These are phyloP conservation scores for Meyerozyma carpophila DNA, from an alignment of 1,139 yeast genomes.

Conservation along the genomic window DNA sequence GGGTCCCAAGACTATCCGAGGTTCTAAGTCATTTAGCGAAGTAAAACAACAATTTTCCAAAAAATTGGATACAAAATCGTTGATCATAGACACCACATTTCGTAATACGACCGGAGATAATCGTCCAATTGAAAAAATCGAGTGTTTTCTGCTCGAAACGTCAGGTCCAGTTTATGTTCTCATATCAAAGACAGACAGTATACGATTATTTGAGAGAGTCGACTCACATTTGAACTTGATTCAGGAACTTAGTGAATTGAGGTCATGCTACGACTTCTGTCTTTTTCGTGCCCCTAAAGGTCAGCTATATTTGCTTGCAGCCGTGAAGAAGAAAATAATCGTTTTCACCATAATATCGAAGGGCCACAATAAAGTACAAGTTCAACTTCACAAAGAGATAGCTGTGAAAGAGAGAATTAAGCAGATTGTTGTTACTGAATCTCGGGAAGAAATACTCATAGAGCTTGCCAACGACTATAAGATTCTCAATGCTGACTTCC, in stretches of 20 bases:
- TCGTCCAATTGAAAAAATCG: constrained; percentile 17
- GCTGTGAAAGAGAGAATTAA: constrained; percentile 26
- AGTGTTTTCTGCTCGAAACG: constrained; percentile 14
- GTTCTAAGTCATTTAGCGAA: constrained; percentile 24
- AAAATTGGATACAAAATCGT: constrained; percentile 15
- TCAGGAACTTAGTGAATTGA: constrained; percentile 24
- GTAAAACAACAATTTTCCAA: constrained; percentile 16
- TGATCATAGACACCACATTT: constrained; percentile 17
- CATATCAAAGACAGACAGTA: constrained; percentile 19
- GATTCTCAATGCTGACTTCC: constrained; percentile 18
- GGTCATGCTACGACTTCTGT: constrained; percentile 11
- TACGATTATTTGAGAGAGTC: constrained; percentile 29
- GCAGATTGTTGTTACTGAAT: constrained; percentile 11
- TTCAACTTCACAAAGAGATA: constrained; percentile 21
- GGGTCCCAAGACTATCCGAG: neutral
- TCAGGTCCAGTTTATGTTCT: constrained; percentile 21
- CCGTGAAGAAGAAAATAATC: constrained; percentile 25
- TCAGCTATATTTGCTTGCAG: constrained; percentile 22
- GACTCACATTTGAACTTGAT: constrained; percentile 32
- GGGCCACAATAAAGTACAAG: constrained; percentile 27
- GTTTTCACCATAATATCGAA: constrained; percentile 24
- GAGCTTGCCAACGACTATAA: constrained; percentile 24
- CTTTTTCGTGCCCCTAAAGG: constrained; percentile 15
- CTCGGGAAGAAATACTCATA: constrained; percentile 15
- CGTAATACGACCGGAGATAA: constrained; percentile 19